Conservation (phyloP, 192 early-diverging fungal genomes). For the Podochytrium sp. region DNA sequence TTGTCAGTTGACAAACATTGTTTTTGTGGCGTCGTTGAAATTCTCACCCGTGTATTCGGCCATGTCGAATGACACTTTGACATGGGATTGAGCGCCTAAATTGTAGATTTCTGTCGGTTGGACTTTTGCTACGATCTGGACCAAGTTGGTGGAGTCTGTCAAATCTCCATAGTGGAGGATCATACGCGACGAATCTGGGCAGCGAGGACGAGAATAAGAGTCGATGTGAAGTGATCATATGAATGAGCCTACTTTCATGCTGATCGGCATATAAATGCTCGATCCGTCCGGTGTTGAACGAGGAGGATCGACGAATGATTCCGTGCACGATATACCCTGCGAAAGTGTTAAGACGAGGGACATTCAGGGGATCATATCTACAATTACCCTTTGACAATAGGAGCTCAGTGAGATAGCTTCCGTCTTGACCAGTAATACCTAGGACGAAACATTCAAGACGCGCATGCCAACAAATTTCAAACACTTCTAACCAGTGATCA, state of each 20-base stretch:
- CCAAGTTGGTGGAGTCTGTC: constrained; percentile 77
- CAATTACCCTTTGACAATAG: constrained; percentile 65
- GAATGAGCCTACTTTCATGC: constrained; percentile 39
- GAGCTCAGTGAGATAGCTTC: constrained; percentile 77
- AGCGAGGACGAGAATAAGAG: neutral
- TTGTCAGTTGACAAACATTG: neutral
- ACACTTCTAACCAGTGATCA: constrained; percentile 32
- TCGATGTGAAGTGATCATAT: neutral
- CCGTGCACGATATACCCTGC: constrained; percentile 74
- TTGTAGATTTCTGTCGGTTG: constrained; percentile 80
- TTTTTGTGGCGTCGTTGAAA: neutral
- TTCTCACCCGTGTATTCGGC: constrained; percentile 70
- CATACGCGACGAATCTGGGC: constrained; percentile 52
- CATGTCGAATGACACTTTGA: constrained; percentile 66
- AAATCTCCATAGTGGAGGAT: constrained; percentile 80
- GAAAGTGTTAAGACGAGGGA: no score
- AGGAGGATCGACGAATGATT: constrained; percentile 80
- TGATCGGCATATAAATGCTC: constrained; percentile 77
- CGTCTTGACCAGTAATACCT: constrained; percentile 86
- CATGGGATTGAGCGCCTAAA: constrained; percentile 73
- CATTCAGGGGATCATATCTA: neutral
- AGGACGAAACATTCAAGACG: neutral
- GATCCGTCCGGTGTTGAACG: constrained; percentile 84
- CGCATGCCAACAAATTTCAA: neutral
- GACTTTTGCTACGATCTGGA: constrained; percentile 73